Conservation (phyloP, 371 early-diverging fungal species). For the Mucor lusitanicus region DNA sequence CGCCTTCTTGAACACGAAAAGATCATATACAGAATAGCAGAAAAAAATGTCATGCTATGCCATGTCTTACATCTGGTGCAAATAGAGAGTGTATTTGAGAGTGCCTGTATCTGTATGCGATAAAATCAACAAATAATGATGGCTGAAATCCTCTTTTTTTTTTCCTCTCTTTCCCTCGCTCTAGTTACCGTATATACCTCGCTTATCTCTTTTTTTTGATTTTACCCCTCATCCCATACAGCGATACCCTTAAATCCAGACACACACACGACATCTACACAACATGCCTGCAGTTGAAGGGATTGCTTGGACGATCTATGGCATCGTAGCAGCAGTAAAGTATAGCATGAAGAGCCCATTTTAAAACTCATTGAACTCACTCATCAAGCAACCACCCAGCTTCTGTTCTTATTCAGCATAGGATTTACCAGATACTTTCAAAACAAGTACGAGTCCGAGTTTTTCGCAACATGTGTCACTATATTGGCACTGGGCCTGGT, state of each 20-base stretch:
- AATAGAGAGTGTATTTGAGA: background rate
- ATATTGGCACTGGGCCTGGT: constrained; percentile 54
- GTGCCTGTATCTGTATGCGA: background rate
- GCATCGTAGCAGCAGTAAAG: constrained; percentile 28
- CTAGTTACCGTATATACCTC: background rate
- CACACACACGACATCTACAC: background rate
- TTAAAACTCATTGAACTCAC: background rate
- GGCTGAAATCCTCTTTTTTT: background rate
- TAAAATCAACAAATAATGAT: background rate
- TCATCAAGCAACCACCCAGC: constrained; percentile 19
- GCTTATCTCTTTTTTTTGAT: background rate
- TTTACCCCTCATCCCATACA: background rate
- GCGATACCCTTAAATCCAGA: background rate
- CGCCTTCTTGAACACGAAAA: background rate
- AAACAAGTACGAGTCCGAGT: constrained; percentile 56
- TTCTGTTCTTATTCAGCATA: constrained; percentile 49
- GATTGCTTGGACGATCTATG: constrained; percentile 40
- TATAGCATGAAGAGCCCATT: background rate
- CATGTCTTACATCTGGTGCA: background rate
- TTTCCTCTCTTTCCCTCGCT: background rate
- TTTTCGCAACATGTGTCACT: constrained; percentile 56
- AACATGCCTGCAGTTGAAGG: constrained; percentile 28
- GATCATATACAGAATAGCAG: background rate
- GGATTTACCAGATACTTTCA: constrained; percentile 61
- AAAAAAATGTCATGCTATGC: background rate